phyloP scores from a whole-genome alignment of 2,329 filamentous ascomycete species.

The Aaosphaeria pasadenensis region DNA sequence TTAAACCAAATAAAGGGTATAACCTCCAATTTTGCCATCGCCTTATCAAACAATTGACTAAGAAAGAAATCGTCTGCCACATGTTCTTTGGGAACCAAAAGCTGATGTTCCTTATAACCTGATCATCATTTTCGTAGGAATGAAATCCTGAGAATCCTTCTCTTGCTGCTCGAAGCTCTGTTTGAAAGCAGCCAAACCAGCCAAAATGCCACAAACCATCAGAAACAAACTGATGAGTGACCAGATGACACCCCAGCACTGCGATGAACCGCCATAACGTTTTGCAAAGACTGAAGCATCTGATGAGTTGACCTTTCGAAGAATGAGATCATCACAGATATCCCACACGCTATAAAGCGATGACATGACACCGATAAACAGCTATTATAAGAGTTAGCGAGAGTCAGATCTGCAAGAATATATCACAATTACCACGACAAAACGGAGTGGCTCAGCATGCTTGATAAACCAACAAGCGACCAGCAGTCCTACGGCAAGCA shows the following conservation, averaged over 20 bases:
- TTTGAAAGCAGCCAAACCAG: slow-evolving; percentile 72
- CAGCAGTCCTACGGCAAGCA: slow-evolving; percentile 67
- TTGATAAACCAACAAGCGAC: slow-evolving; percentile 77
- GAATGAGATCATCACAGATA: slow-evolving; percentile 78
- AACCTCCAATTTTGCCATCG: no score
- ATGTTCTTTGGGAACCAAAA: no score
- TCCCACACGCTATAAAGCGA: slow-evolving; percentile 80
- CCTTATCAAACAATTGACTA: no score
- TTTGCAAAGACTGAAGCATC: slow-evolving; percentile 78
- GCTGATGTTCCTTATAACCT: no score
- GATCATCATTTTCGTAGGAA: slow-evolving; percentile 42
- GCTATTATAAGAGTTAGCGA: neutral
- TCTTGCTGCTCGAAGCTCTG: slow-evolving; percentile 67
- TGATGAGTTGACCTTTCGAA: slow-evolving; percentile 76
- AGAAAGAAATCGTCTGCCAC: no score
- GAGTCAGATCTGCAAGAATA: neutral
- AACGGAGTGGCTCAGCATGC: slow-evolving; percentile 70
- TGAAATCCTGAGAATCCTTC: slow-evolving; percentile 65
- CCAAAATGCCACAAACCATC: slow-evolving; percentile 72
- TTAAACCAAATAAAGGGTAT: no score
- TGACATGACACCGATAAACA: slow-evolving; percentile 76
- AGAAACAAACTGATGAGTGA: slow-evolving; percentile 68
- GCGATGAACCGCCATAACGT: slow-evolving; percentile 73
- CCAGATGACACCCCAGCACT: slow-evolving; percentile 81
- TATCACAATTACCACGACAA: slow-evolving; percentile 57